Evolutionary conservation across 2,329 filamentous ascomycete genomes (phyloP), one percentile per base, ranked within the genome.

Genomic region (Talaromyces sp.): DNA sequence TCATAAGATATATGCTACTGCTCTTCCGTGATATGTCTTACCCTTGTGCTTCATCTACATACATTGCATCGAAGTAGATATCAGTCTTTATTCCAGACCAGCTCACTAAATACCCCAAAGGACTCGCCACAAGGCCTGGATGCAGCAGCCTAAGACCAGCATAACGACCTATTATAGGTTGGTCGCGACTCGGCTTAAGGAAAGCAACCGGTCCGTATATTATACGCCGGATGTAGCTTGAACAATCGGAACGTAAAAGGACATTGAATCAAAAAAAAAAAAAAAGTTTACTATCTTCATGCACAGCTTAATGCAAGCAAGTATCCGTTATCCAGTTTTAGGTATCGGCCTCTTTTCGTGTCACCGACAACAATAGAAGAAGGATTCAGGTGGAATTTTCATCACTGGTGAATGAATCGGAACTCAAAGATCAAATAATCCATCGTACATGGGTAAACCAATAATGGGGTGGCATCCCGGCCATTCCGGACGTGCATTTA

Each of bases 401-500:
- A n/a, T n/a, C n/a, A n/a, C n/a, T n/a, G n/a, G n/a, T n/a, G n/a
- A n/a, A n/a, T n/a, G n/a, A n/a, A n/a, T n/a, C n/a, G n/a, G n/a
- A n/a, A n/a, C n/a, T n/a, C n/a, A n/a, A n/a, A n/a, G n/a, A n/a
- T n/a, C n/a, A n/a, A n/a, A n/a, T n/a, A n/a, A n/a, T n/a, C n/a
- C n/a, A 33, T 35, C n/a, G 11, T 11, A n/a, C 11, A 52, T 52
- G 28, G 5, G 31, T 16, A 8, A 33, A 21, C 50, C 31, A 54
- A 54, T 54, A 35, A 35, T 21, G 5, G 48, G 12, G n/a, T 21
- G 28, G 50, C n/a, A 21, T 35, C 31, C 50, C 50, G 50, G 11
- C n/a, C 50, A 54, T 37, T 57, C 54, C 54, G 54, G n/a, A 12
- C 35, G 8, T 57, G 54, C 35, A 57, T 39, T 18, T 11, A 57